phyloP scores from a whole-genome alignment of 768 basidiomycete genomes.

The Auriscalpium vulgare region DNA sequence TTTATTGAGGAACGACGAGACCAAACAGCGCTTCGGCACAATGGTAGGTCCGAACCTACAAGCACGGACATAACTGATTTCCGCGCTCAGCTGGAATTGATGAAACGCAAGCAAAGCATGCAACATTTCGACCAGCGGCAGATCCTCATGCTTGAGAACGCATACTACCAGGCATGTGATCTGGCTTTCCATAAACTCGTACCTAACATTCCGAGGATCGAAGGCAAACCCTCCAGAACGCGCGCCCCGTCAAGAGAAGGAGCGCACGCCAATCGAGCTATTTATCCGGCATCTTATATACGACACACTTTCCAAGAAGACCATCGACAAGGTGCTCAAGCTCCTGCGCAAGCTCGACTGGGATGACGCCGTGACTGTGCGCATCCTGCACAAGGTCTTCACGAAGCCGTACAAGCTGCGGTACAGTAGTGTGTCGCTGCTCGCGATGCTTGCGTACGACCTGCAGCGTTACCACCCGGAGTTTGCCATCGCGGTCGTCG shows the following conservation, averaged over 20 bases:
- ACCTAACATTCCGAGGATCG: neutral
- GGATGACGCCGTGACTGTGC: constrained; percentile 63
- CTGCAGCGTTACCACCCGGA: constrained; percentile 88
- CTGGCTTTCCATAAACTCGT: too few species aligned
- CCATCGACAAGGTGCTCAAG: constrained; percentile 93
- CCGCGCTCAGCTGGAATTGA: constrained; percentile 67
- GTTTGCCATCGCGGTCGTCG: constrained; percentile 82
- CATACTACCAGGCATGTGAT: constrained; percentile 81
- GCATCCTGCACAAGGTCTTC: constrained; percentile 78
- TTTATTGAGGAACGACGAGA: constrained; percentile 80
- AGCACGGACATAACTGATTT: neutral
- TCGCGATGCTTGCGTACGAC: constrained; percentile 94
- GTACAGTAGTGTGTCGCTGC: constrained; percentile 77
- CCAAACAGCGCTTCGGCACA: constrained; percentile 74
- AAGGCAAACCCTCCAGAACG: constrained; percentile 98
- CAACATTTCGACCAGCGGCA: constrained; percentile 92
- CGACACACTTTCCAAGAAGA: constrained; percentile 87
- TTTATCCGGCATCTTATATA: constrained; percentile 95
- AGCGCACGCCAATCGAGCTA: constrained; percentile 79
- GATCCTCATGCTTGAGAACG: constrained; percentile 86
- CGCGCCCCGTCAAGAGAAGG: constrained; percentile 75
- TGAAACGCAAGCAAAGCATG: constrained; percentile 90
- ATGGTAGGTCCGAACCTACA: constrained; percentile 49
- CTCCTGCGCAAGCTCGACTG: constrained; percentile 91
- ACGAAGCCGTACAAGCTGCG: constrained; percentile 99